Percentiles rank a stretch among this genome's conserved stretches.
Evolutionary conservation across 257 asterid genomes (phyloP).

Genomic region (Lycium barbarum): DNA sequence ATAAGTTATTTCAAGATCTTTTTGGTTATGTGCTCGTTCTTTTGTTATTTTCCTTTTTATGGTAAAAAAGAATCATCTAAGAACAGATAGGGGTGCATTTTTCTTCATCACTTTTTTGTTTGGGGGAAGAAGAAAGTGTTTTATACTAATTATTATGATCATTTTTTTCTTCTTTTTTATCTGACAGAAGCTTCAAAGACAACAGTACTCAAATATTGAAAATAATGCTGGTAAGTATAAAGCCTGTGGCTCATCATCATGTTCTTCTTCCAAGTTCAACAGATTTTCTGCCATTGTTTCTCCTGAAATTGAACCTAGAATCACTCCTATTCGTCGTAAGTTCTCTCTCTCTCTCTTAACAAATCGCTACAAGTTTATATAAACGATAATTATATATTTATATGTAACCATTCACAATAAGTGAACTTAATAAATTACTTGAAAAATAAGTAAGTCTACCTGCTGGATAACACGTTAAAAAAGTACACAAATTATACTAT

Average conservation of each 20-base stretch:
- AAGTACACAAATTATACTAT: not conserved
- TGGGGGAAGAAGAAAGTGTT: not conserved
- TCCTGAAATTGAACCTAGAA: constrained; percentile 10
- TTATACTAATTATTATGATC: not conserved
- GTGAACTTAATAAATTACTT: not conserved
- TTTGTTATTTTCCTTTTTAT: not conserved
- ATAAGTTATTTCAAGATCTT: not conserved
- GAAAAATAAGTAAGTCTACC: not conserved
- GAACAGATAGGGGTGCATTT: not conserved
- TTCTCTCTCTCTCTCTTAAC: not conserved
- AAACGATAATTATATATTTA: not conserved
- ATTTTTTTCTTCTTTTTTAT: not conserved
- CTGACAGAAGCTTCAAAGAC: constrained; percentile 23
- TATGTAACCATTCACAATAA: not conserved
- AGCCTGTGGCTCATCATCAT: not conserved
- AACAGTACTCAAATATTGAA: constrained; percentile 25
- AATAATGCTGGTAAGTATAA: constrained; percentile 7
- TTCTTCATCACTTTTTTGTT: not conserved
- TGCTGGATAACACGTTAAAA: not conserved
- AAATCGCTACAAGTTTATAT: not conserved
- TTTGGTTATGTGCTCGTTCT: not conserved
- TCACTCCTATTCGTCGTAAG: constrained; percentile 6
- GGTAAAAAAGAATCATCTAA: not conserved
- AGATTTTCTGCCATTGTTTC: constrained; percentile 22
- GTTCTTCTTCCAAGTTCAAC: constrained; percentile 20